These are phyloP conservation scores for Thymus mandschuricus DNA, from an alignment of 257 asterid species.

Conservation along the genomic window DNA sequence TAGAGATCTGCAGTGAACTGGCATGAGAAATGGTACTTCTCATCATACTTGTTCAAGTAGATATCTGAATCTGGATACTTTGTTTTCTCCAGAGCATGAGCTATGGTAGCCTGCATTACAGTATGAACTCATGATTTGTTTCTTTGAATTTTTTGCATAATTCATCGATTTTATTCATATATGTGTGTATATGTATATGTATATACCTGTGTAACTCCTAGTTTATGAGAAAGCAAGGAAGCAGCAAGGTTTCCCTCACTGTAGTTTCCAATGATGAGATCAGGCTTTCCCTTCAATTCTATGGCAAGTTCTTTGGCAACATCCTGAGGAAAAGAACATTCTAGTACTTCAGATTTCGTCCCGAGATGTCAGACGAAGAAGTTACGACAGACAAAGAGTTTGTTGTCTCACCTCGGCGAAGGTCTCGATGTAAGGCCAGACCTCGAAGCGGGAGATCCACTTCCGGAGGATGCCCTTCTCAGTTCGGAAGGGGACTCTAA, in stretches of 20 bases:
- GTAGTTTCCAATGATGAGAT: conserved; percentile 89
- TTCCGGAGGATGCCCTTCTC: conserved; percentile 87
- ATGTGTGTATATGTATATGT: not conserved
- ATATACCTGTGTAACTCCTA: conserved; percentile 93
- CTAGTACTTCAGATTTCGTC: conserved; percentile 1
- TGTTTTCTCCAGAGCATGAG: conserved; percentile 95
- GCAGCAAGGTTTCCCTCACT: conserved; percentile 99
- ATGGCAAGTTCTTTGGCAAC: conserved; percentile 80
- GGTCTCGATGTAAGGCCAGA: conserved; percentile 99
- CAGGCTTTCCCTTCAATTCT: conserved; percentile 86
- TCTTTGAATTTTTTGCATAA: not conserved
- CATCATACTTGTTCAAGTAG: conserved; percentile 75
- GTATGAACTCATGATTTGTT: too few relatives aligned
- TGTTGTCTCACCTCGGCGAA: conserved; percentile 69
- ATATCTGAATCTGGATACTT: conserved; percentile 93
- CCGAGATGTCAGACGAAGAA: not conserved
- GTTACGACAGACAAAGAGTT: not conserved
- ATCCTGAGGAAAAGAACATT: conserved; percentile 51
- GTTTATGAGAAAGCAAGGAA: conserved; percentile 87
- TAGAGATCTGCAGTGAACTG: conserved; percentile 96
- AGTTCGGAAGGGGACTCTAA: conserved; percentile 91
- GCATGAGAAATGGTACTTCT: conserved; percentile 92
- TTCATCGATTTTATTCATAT: not conserved
- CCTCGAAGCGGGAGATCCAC: conserved; percentile 99
- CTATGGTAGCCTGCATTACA: conserved; percentile 72